Evolutionary conservation across 495 filamentous ascomycete genomes (phyloP).

Genomic region (Penicillium argentinense): DNA sequence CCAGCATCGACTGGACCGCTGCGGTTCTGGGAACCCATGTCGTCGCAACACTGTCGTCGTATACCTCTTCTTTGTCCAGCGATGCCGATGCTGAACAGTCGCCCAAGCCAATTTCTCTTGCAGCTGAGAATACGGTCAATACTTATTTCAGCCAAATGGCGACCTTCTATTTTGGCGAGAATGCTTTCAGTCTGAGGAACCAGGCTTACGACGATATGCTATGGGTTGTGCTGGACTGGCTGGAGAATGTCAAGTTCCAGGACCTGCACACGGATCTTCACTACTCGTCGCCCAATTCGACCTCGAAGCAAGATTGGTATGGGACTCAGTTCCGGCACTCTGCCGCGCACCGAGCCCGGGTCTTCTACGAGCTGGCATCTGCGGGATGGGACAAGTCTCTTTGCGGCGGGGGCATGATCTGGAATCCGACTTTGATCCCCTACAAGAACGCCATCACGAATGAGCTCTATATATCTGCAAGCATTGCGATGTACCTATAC

Average conservation of each 20-base stretch:
- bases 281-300: slow-evolving; percentile 22
- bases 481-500: slow-evolving; percentile 86
- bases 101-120: slow-evolving; percentile 36
- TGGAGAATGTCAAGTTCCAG: slow-evolving; percentile 78
- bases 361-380: slow-evolving; percentile 85
- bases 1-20: slow-evolving; percentile 90
- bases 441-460: slow-evolving; percentile 99
- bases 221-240: slow-evolving; percentile 94
- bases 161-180: slow-evolving; percentile 84
- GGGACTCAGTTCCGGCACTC: slow-evolving; percentile 72
- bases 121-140: slow-evolving; percentile 72
- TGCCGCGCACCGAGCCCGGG: slow-evolving; percentile 80
- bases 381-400: slow-evolving; percentile 79
- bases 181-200: slow-evolving; percentile 69
- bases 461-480: slow-evolving; percentile 81
- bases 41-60: slow-evolving; percentile 62
- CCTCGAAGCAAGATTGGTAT: slow-evolving; percentile 55
- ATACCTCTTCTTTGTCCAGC: slow-evolving; percentile 48
- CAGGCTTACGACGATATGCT: slow-evolving; percentile 96
- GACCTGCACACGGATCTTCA: slow-evolving; percentile 66
- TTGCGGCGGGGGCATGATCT: slow-evolving; percentile 89
- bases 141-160: slow-evolving; percentile 75
- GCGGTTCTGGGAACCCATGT: slow-evolving; percentile 84
- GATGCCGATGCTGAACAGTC: slow-evolving; percentile 12
- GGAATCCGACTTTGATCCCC: slow-evolving; percentile 77